Base-by-base conservation (phyloP, 116 monocot genomes). In the Posidonia oceanica region DNA sequence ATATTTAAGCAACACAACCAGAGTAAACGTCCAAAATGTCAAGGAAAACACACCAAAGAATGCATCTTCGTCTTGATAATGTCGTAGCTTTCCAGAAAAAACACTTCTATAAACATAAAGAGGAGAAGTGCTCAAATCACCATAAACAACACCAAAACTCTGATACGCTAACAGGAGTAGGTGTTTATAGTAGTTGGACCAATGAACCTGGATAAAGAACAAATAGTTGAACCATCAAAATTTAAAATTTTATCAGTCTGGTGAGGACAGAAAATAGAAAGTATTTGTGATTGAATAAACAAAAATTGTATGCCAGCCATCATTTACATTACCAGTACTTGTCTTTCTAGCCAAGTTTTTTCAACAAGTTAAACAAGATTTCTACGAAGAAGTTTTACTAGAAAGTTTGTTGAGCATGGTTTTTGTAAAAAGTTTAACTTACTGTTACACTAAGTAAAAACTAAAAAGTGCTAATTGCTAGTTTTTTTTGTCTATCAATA, bases 101-200 rank as follows among this genome's bases (percentile, higher is more conserved):
- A 44, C 61, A 68, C 82, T 77, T 71, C 20, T 77, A 64, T 66
- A 77, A 15, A 82, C 77, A 40, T 77, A 77, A 41, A 82, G 77
- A 69, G 82, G 81, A 22, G 81, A 81, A 57, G 73, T 76, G 59
- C 81, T 81, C 22, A 77, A 71, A 65, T 81, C 81, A 15, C 77
- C 82, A 70, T 82, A 82, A 1, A 82, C 82, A n/a, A 82, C 77
- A 67, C 82, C 82, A 71, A 73, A 77, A 68, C 82, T 82, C 57
- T 82, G 82, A 63, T 82, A 82, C 29, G 82, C 70, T 63, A 82
- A 77, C 36, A 79, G 74, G 21, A 78, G 68, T 60, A 78, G 57
- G 13, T 73, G 61, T 22, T 53, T 73, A 48, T 73, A 73, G 39
- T 59, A 18, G 21, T 57, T 42, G 42, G 52, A 38, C 66, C 66